phyloP scores from a whole-genome alignment of 495 filamentous ascomycete genomes.

The Penicillium psychrofluorescens region DNA sequence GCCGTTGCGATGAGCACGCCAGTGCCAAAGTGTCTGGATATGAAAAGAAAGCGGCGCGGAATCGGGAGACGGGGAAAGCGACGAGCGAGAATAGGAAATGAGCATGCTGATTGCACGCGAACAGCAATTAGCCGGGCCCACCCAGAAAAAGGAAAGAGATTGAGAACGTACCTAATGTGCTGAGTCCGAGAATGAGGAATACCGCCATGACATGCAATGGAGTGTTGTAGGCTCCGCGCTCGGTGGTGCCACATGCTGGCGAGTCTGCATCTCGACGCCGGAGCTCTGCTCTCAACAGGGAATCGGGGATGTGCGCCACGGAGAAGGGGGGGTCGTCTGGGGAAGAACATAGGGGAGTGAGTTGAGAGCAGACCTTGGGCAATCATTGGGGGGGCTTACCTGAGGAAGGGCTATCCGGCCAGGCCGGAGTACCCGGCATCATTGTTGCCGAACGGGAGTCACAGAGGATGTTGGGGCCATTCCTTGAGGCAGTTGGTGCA shows the following conservation, averaged over 20 bases:
- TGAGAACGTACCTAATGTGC: constrained; percentile 55
- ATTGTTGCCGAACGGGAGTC: too few species aligned
- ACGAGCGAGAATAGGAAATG: constrained; percentile 47
- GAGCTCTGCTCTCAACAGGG: constrained; percentile 26
- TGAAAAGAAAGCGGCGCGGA: constrained; percentile 54
- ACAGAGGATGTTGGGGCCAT: too few species aligned
- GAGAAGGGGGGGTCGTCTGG: too few species aligned
- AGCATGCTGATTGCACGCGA: constrained; percentile 33
- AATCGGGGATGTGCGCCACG: constrained; percentile 13
- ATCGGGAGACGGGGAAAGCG: constrained; percentile 42
- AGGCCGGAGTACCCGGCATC: too few species aligned
- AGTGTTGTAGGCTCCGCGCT: constrained; percentile 55
- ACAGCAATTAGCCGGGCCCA: background rate
- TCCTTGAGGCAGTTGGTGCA: too few species aligned
- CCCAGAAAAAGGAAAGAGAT: background rate
- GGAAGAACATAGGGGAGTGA: too few species aligned
- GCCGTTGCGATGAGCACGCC: constrained; percentile 85
- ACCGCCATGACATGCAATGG: constrained; percentile 69
- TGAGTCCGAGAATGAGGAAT: constrained; percentile 63
- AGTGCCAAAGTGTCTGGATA: constrained; percentile 79
- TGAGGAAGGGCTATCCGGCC: too few species aligned
- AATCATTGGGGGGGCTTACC: too few species aligned
- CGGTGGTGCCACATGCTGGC: constrained; percentile 54
- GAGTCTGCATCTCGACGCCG: constrained; percentile 19
- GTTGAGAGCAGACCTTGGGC: too few species aligned